phyloP scores from a whole-genome alignment of 108 stramenopile species.

The Cyclotella sp. region DNA sequence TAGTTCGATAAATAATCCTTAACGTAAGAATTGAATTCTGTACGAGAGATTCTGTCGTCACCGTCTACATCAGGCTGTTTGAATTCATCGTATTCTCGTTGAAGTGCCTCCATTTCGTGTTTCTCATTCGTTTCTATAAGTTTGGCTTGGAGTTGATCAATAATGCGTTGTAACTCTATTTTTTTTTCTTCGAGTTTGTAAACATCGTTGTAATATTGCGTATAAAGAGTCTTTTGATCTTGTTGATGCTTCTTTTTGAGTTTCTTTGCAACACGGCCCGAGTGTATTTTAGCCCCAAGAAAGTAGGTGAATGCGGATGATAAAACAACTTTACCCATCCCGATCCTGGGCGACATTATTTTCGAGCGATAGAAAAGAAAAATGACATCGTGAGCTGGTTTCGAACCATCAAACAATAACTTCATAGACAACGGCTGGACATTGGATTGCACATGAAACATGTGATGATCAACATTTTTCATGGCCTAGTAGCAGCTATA shows the following conservation, averaged over 20 bases:
- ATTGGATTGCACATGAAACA: background rate
- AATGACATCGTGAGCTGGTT: background rate
- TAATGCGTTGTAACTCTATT: slow-evolving; percentile 52
- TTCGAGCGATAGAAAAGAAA: background rate
- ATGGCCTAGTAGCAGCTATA: background rate
- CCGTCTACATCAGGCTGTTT: slow-evolving; percentile 97
- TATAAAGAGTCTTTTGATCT: slow-evolving; percentile 88
- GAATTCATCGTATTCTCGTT: slow-evolving; percentile 98
- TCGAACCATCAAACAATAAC: background rate
- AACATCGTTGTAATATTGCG: slow-evolving; percentile 95
- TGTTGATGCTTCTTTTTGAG: slow-evolving; percentile 77
- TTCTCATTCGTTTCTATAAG: slow-evolving; percentile 68
- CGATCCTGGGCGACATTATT: slow-evolving; percentile 37
- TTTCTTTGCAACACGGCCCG: slow-evolving; percentile 68
- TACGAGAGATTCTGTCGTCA: slow-evolving; percentile 92
- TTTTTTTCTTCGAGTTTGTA: slow-evolving; percentile 89
- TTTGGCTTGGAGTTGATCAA: slow-evolving; percentile 65
- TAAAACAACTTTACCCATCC: slow-evolving; percentile 57
- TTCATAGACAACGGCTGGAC: background rate
- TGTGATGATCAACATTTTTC: background rate
- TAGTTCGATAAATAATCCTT: slow-evolving; percentile 92
- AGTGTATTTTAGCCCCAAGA: slow-evolving; percentile 77
- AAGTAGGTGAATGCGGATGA: slow-evolving; percentile 66
- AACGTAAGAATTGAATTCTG: slow-evolving; percentile 96
- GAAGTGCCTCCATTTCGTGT: slow-evolving; percentile 83